phyloP scores from a whole-genome alignment of 805 yeast genomes.

The Pichia phayaonensis region DNA sequence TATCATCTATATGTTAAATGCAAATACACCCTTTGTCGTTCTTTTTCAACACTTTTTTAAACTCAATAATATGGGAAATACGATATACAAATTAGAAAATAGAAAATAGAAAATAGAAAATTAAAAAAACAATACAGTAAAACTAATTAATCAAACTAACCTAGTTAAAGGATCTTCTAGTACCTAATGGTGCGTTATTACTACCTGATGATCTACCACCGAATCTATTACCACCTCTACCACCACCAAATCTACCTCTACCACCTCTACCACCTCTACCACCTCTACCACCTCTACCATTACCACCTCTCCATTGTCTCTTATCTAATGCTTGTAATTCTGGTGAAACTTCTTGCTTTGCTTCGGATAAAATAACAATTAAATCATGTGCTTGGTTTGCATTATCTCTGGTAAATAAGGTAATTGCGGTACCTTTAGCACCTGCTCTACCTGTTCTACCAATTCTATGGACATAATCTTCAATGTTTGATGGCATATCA shows the following conservation, averaged over 20 bases:
- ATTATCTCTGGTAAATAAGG: constrained; percentile 86
- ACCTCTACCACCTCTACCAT: constrained; percentile 51
- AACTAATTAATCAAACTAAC: not conserved
- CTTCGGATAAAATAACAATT: constrained; percentile 87
- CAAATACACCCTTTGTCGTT: no score
- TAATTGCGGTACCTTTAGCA: constrained; percentile 88
- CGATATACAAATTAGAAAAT: not conserved
- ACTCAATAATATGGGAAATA: not conserved
- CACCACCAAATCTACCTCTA: constrained; percentile 38
- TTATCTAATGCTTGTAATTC: constrained; percentile 70
- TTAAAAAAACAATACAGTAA: not conserved
- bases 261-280: constrained; percentile 39
- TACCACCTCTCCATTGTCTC: constrained; percentile 49
- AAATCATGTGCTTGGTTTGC: constrained; percentile 84
- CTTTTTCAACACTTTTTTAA: no score
- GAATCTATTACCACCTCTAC: constrained; percentile 25
- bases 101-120: no score
- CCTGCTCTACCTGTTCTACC: constrained; percentile 99
- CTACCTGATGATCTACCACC: constrained; percentile 29
- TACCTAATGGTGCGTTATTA: constrained; percentile 40
- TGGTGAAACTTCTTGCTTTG: constrained; percentile 83
- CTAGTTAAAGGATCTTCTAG: constrained; percentile 28
- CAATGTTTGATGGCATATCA: constrained; percentile 97
- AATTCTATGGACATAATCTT: constrained; percentile 97
- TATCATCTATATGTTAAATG: no score